These are phyloP conservation scores for Insectozyma bohioensis DNA, from an alignment of 1,139 yeast species.

Conservation along the genomic window DNA sequence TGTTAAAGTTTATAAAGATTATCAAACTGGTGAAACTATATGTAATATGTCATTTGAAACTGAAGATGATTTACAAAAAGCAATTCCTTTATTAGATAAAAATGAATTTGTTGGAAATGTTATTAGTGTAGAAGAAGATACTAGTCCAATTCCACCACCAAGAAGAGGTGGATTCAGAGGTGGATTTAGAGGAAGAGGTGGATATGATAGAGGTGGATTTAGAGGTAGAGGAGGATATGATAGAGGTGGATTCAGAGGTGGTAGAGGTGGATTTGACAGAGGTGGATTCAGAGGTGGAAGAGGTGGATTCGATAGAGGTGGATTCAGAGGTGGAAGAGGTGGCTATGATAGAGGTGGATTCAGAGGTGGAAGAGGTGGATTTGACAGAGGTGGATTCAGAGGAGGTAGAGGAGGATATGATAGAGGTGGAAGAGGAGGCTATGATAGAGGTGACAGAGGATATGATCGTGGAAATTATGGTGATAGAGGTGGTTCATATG, in stretches of 20 bases:
- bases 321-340: conserved; percentile 26
- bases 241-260: conserved; percentile 29
- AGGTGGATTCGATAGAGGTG: conserved; percentile 33
- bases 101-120: conserved; percentile 68
- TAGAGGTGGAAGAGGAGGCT: conserved; percentile 30
- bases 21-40: conserved; percentile 59
- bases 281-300: conserved; percentile 43
- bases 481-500: conserved; percentile 41
- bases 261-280: conserved; percentile 42
- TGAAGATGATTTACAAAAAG: conserved; percentile 70
- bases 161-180: conserved; percentile 50
- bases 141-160: conserved; percentile 68
- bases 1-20: conserved; percentile 68
- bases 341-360: conserved; percentile 24
- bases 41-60: conserved; percentile 79
- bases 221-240: conserved; percentile 42
- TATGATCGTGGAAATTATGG: conserved; percentile 10
- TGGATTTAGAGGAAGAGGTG: conserved; percentile 42
- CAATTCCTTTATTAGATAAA: conserved; percentile 68
- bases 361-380: conserved; percentile 29
- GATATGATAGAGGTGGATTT: conserved; percentile 26
- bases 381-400: conserved; percentile 34
- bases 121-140: conserved; percentile 74
- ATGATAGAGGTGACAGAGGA: conserved; percentile 31
- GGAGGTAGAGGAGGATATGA: conserved; percentile 34